phyloP scores from a whole-genome alignment of 257 asterid species.

The Fraxinus quadrangulata region DNA sequence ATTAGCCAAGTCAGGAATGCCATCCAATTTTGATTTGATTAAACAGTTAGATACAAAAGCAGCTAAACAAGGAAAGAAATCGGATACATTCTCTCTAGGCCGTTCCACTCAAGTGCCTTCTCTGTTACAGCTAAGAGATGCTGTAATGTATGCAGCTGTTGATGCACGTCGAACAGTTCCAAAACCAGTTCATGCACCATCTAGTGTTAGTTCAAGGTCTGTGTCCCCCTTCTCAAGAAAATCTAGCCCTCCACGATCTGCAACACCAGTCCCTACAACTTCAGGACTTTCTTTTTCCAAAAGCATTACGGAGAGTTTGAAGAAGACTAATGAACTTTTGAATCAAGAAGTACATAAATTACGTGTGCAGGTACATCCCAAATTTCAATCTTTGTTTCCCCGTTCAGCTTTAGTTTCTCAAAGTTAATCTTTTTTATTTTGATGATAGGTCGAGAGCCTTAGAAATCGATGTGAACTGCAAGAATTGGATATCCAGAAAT shows the following conservation, averaged over 20 bases:
- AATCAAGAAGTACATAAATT: constrained; percentile 84
- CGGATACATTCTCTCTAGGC: constrained; percentile 66
- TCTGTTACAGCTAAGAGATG: constrained; percentile 65
- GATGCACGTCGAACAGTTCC: constrained; percentile 63
- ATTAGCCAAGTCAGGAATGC: constrained; percentile 58
- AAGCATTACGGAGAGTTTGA: constrained; percentile 75
- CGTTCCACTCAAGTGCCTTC: constrained; percentile 77
- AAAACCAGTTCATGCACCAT: constrained; percentile 60
- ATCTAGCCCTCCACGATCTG: constrained; percentile 87
- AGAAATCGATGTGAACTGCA: constrained; percentile 71
- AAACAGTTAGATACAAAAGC: constrained; percentile 81
- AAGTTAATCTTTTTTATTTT: constrained; percentile 7
- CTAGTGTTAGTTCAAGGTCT: constrained; percentile 75
- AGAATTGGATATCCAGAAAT: constrained; percentile 72
- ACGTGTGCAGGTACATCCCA: constrained; percentile 65
- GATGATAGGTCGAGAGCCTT: constrained; percentile 63
- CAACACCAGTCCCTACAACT: constrained; percentile 89
- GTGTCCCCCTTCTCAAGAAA: constrained; percentile 93
- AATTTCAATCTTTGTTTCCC: constrained; percentile 3
- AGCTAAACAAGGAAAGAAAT: constrained; percentile 84
- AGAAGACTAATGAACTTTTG: constrained; percentile 80
- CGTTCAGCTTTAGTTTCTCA: constrained; percentile 16
- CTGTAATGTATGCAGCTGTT: constrained; percentile 49
- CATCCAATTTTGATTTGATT: constrained; percentile 75
- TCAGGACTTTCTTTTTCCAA: constrained; percentile 84